Conservation (phyloP, 306 rosid genomes). For the Citrullus amarus region DNA sequence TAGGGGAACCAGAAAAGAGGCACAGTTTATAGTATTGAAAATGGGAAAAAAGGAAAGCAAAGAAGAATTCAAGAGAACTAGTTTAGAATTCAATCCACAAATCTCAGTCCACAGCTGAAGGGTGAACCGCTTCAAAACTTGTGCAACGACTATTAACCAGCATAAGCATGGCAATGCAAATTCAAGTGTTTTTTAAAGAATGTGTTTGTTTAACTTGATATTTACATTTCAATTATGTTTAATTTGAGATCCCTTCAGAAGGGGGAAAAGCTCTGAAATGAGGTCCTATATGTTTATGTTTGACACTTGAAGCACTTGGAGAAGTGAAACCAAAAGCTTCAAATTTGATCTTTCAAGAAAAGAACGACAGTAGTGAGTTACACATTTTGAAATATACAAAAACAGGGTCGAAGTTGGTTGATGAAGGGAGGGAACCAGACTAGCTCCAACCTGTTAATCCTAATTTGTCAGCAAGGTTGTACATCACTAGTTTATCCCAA, state of each 20-base stretch:
- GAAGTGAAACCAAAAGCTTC: neutral
- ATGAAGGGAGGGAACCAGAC: slow-evolving; percentile 10
- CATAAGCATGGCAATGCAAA: neutral
- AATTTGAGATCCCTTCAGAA: neutral
- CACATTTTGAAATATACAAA: slow-evolving; percentile 3
- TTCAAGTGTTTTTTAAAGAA: neutral
- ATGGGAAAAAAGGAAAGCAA: neutral
- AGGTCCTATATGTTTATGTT: neutral
- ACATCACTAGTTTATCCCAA: slow-evolving; percentile 79
- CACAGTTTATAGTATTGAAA: neutral
- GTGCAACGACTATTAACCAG: neutral
- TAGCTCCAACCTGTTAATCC: slow-evolving; percentile 81
- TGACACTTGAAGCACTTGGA: neutral
- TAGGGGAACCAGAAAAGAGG: neutral
- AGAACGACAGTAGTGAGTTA: neutral
- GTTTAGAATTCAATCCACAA: neutral
- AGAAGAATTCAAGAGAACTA: neutral
- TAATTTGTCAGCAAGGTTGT: slow-evolving; percentile 78
- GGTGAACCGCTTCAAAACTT: neutral
- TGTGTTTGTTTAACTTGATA: neutral
- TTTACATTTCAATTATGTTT: neutral
- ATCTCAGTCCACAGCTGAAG: neutral
- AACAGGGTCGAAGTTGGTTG: neutral
- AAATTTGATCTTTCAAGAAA: neutral
- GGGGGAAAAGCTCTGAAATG: too few relatives aligned